These are phyloP conservation scores for Blastobotrys ciferrii DNA, from an alignment of 1,139 yeast genomes.

Conservation along the genomic window DNA sequence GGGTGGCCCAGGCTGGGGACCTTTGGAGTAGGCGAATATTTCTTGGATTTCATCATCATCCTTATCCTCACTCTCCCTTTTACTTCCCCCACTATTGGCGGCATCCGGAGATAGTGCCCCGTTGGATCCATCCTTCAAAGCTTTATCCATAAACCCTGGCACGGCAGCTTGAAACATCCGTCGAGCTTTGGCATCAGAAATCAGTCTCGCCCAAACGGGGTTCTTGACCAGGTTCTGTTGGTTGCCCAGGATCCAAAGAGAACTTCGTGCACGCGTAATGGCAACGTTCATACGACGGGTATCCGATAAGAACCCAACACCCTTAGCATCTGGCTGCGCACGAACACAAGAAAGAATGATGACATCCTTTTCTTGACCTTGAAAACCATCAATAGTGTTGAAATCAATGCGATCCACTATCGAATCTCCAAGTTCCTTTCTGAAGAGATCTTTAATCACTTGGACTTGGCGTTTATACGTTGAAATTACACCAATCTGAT, in stretches of 20 bases:
- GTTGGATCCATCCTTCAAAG: background rate
- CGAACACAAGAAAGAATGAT: slow-evolving; percentile 94
- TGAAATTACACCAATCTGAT: slow-evolving; percentile 84
- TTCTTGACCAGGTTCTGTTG: slow-evolving; percentile 49
- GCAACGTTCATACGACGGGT: slow-evolving; percentile 95
- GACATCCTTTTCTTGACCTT: slow-evolving; percentile 96
- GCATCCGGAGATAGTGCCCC: slow-evolving; percentile 1
- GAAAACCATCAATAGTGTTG: slow-evolving; percentile 96
- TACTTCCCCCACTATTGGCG: too few relatives aligned
- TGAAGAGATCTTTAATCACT: slow-evolving; percentile 56
- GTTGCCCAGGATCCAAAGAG: slow-evolving; percentile 91
- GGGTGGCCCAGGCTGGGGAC: background rate
- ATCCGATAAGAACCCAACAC: slow-evolving; percentile 88
- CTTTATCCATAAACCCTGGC: slow-evolving; percentile 37
- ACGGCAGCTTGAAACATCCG: slow-evolving; percentile 35
- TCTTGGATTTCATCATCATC: slow-evolving; percentile 6
- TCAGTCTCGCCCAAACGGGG: slow-evolving; percentile 65
- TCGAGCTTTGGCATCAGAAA: slow-evolving; percentile 60
- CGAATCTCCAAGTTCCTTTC: slow-evolving; percentile 56
- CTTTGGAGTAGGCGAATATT: slow-evolving; percentile 3
- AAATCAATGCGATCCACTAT: slow-evolving; percentile 74
- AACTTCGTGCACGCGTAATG: slow-evolving; percentile 85
- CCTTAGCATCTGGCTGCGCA: slow-evolving; percentile 54
- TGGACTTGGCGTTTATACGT: slow-evolving; percentile 90
- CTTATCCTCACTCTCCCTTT: slow-evolving; percentile 1